Conservation (phyloP, 768 basidiomycete genomes). For the Calocybe gangraenosa region DNA sequence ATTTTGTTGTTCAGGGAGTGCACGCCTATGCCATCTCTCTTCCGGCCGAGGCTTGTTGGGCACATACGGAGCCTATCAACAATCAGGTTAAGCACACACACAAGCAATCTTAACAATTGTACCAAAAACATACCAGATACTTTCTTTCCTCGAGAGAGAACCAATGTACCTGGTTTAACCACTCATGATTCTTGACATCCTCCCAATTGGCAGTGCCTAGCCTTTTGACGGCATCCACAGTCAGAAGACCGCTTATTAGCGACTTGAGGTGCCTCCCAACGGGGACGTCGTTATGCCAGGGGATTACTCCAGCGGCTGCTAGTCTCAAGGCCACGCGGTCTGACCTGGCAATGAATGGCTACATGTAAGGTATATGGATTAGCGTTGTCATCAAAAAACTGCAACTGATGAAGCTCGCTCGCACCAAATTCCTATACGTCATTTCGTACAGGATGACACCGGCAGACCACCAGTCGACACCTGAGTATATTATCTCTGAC, state of each 20-base stretch:
- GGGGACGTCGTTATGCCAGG: slow-evolving; percentile 33
- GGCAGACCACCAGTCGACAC: slow-evolving; percentile 54
- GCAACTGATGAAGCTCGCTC: slow-evolving; percentile 14
- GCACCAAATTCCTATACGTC: slow-evolving; percentile 32
- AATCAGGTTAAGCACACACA: slow-evolving; percentile 5
- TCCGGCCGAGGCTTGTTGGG: slow-evolving; percentile 20
- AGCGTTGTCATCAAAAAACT: slow-evolving; percentile 1
- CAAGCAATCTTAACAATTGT: neutral
- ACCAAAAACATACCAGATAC: slow-evolving; percentile 37
- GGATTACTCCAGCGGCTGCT: slow-evolving; percentile 24
- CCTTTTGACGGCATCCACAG: slow-evolving; percentile 29
- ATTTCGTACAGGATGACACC: slow-evolving; percentile 53
- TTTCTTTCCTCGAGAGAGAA: slow-evolving; percentile 34
- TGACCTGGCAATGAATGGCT: slow-evolving; percentile 17
- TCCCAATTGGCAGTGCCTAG: slow-evolving; percentile 30
- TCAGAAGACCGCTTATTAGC: slow-evolving; percentile 38
- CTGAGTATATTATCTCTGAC: slow-evolving; percentile 16
- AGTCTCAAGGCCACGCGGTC: slow-evolving; percentile 23
- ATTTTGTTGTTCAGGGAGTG: slow-evolving; percentile 29
- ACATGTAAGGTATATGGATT: neutral
- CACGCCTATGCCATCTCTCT: slow-evolving; percentile 32
- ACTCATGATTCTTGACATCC: slow-evolving; percentile 38
- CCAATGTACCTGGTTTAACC: slow-evolving; percentile 46
- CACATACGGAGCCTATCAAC: slow-evolving; percentile 38
- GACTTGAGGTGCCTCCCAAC: slow-evolving; percentile 38